Conservation (phyloP, 2,329 filamentous ascomycete genomes). For the Claviceps capensis region DNA sequence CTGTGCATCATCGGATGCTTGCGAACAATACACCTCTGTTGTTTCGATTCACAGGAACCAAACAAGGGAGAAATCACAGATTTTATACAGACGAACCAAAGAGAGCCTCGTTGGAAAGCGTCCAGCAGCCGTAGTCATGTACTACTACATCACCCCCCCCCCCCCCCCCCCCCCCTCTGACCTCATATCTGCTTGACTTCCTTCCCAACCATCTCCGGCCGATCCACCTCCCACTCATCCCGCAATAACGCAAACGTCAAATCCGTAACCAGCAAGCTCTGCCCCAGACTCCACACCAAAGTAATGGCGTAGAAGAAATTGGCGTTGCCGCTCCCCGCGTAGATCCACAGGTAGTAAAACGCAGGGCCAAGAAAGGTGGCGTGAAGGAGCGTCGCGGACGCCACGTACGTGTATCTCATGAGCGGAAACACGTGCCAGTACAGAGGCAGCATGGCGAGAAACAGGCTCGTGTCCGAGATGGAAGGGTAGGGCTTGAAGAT, state of each 20-base stretch:
- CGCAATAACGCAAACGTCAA: constrained; percentile 75
- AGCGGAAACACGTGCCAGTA: constrained; percentile 88
- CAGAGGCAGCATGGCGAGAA: constrained; percentile 67
- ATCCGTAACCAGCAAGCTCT: constrained; percentile 79
- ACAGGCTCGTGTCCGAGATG: constrained; percentile 78
- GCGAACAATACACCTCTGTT: too few species aligned
- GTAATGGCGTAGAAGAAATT: constrained; percentile 99
- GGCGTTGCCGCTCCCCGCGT: constrained; percentile 91
- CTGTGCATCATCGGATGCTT: too few species aligned
- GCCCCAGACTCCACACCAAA: constrained; percentile 87
- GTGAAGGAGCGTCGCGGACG: constrained; percentile 72
- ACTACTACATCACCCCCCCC: neutral
- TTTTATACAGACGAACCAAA: too few species aligned
- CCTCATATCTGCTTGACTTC: constrained; percentile 69
- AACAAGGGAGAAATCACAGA: too few species aligned
- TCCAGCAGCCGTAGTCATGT: neutral
- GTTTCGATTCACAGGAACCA: too few species aligned
- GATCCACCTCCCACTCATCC: constrained; percentile 87
- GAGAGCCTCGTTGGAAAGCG: neutral
- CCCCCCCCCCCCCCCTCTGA: neutral
- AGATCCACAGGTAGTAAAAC: constrained; percentile 97
- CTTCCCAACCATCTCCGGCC: constrained; percentile 81
- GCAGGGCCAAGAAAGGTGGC: constrained; percentile 79
- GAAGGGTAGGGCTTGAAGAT: constrained; percentile 97
- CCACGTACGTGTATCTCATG: constrained; percentile 87